Base-by-base conservation (phyloP, 108 stramenopile species). In the Licmophora abbreviata region DNA sequence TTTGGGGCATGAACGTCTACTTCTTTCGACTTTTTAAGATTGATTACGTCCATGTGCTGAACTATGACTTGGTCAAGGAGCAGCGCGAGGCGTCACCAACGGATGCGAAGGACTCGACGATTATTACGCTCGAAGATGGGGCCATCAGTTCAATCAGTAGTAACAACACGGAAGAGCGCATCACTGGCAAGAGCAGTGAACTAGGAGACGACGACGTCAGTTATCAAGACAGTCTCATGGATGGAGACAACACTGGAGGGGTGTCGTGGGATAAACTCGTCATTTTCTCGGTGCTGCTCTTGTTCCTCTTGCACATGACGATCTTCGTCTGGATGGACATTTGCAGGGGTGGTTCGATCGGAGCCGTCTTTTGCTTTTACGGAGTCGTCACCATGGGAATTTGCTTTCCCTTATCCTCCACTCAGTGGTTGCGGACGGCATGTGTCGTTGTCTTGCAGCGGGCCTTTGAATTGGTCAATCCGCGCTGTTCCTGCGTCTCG, bases 1-100 rank as follows among this genome's bases (percentile, higher is more conserved):
- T 90, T 2, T 90, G 88, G 88, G 88, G 88, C 9, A 86, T 90
- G 88, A 90, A 90, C 50, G 64, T 90, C 5, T 90, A 76, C 49
- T 76, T 83, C 45, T 90, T 79, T 61, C 71, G 69, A 14, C 47
- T 82, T 18, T 85, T 90, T 65, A 59, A 77, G 7, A 79, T 90
- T n/a, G 78, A 90, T 40, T 83, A 86, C 52, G 59, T 50, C 12
- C 73, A 83, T 27, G 77, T 86, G 9, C 53, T 90, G 5, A 74
- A 70, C 0, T 62, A 79, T n/a, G 88, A 90, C 51, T 44, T 89
- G 44, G 29, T 77, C 26, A 73, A 75, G 46, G 49, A 51, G 28
- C 31, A 33, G 14, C 27, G 33, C 17, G 31, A 30, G 14, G 33
- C 15, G 28, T 14, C 44, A 17, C 8, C 44, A 9, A 1, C 29